Conservation (phyloP, 73 alveolate species). For the Paramecium sexaurelia region DNA sequence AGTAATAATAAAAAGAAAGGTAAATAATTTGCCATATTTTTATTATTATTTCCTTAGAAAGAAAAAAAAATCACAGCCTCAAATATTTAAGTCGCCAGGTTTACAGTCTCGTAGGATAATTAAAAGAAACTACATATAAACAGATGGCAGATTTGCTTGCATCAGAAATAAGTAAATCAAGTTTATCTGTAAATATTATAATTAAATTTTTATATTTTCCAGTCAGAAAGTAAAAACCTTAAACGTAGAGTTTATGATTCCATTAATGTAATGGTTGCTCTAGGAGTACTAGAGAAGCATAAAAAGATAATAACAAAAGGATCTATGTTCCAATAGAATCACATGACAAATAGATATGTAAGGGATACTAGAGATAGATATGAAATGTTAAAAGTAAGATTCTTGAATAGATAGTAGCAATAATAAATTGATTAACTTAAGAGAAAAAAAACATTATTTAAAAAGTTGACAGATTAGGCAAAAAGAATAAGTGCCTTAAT, state of each 20-base stretch:
- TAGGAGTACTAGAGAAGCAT: slow-evolving; percentile 23
- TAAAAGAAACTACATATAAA: slow-evolving; percentile 30
- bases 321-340: slow-evolving; percentile 17
- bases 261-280: slow-evolving; percentile 47
- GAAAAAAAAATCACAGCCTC: slow-evolving; percentile 16
- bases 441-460: not conserved
- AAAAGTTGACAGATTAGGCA: not conserved
- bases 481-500: not conserved
- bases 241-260: slow-evolving; percentile 55
- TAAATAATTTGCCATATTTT: not conserved
- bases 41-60: not conserved
- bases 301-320: slow-evolving; percentile 44
- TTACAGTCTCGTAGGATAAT: not conserved
- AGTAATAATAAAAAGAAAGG: slow-evolving; percentile 29
- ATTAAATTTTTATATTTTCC: not conserved
- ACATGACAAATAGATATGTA: slow-evolving; percentile 31
- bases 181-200: slow-evolving; percentile 12
- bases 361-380: not conserved
- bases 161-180: slow-evolving; percentile 2
- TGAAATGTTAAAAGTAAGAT: not conserved
- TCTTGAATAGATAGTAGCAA: not conserved
- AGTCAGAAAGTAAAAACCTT: slow-evolving; percentile 42
- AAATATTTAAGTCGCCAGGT: slow-evolving; percentile 22
- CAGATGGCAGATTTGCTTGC: slow-evolving; percentile 19
- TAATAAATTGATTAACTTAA: not conserved